These are phyloP conservation scores for Skeletonema potamos DNA, from an alignment of 108 stramenopile genomes.

Conservation along the genomic window DNA sequence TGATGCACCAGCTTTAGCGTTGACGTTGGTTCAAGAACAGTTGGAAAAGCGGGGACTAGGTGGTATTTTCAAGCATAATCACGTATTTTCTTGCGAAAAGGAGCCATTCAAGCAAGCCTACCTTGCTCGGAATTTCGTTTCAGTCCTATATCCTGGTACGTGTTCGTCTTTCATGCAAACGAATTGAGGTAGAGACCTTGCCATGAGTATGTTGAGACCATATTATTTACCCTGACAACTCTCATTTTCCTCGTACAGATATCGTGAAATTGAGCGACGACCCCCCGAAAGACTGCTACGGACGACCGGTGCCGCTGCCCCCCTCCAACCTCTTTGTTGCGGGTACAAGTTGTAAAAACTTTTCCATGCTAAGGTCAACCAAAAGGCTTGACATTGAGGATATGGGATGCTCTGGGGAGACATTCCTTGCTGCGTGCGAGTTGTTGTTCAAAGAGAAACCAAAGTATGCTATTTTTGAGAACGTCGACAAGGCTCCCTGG, in stretches of 20 bases:
- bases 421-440: constrained; percentile 75
- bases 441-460: constrained; percentile 64
- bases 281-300: constrained; percentile 68
- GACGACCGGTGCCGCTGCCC: constrained; percentile 50
- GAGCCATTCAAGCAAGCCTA: constrained; percentile 84
- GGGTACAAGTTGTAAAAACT: constrained; percentile 83
- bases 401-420: constrained; percentile 73
- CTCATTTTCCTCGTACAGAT: constrained; percentile 3
- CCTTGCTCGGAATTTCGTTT: constrained; percentile 69
- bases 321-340: constrained; percentile 72
- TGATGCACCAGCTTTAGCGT: constrained; percentile 77
- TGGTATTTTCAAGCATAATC: constrained; percentile 40
- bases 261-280: constrained; percentile 67
- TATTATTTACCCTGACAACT: not conserved
- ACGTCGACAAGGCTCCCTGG: constrained; percentile 44
- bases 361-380: constrained; percentile 60
- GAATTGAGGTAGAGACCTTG: not conserved
- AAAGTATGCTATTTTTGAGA: constrained; percentile 72
- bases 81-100: constrained; percentile 74
- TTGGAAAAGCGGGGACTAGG: constrained; percentile 39
- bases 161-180: no score
- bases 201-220: no score
- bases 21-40: constrained; percentile 64
- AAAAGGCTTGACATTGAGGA: constrained; percentile 77
- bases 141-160: constrained; percentile 57